phyloP scores from a whole-genome alignment of 495 filamentous ascomycete genomes.

The Neurospora sublineolata region DNA sequence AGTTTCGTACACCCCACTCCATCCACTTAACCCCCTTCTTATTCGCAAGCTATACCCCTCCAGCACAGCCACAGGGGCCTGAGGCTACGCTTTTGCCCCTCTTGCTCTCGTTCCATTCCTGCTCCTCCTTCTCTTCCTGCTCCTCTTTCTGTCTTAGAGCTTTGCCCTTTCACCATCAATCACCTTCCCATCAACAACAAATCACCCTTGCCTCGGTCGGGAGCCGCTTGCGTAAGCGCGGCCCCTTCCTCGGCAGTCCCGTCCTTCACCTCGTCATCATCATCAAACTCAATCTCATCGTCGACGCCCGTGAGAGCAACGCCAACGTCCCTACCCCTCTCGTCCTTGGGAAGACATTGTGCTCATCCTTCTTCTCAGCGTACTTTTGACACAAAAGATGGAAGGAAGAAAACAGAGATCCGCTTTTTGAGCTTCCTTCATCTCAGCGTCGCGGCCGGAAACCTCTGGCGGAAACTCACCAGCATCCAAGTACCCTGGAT shows the following conservation, averaged over 20 bases:
- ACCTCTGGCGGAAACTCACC: conserved; percentile 1
- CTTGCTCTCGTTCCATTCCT: background rate
- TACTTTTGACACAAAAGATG: no score
- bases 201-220: background rate
- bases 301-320: no score
- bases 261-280: no score
- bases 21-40: background rate
- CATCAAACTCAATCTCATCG: no score
- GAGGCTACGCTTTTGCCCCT: background rate
- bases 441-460: conserved; percentile 3
- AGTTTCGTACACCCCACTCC: background rate
- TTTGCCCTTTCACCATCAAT: background rate
- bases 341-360: no score
- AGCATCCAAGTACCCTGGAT: conserved; percentile 18
- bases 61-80: background rate
- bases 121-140: background rate
- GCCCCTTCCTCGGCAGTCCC: no score
- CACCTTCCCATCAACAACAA: background rate
- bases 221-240: no score
- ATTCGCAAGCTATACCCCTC: background rate
- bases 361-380: no score
- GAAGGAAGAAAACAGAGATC: no score
- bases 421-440: no score
- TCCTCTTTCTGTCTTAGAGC: background rate
- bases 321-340: no score